These are phyloP conservation scores for Poa annua DNA, from an alignment of 176 grass and related monocot species.

Conservation along the genomic window DNA sequence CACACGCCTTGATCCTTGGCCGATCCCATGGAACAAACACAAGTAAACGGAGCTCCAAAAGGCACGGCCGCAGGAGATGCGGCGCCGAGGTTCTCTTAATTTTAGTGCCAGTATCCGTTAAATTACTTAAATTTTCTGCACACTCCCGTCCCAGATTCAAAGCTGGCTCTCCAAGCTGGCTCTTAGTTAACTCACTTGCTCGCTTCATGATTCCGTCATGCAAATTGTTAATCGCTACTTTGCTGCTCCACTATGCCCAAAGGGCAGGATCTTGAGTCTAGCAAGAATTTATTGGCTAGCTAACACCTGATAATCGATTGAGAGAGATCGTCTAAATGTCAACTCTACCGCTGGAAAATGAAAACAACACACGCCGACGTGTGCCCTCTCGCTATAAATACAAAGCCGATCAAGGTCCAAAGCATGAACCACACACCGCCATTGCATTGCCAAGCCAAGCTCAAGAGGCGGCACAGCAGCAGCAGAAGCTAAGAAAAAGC, in stretches of 20 bases:
- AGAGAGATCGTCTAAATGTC: neutral
- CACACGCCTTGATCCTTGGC: conserved; percentile 53
- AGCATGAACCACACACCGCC: neutral
- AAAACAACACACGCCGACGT: too few relatives aligned
- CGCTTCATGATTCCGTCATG: neutral
- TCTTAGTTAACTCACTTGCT: too few relatives aligned
- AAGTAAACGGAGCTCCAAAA: neutral
- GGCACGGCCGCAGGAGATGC: neutral
- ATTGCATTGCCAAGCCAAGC: neutral
- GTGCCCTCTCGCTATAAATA: neutral
- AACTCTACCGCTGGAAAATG: neutral
- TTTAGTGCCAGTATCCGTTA: neutral
- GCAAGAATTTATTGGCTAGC: neutral
- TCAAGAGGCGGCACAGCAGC: neutral
- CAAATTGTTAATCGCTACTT: neutral
- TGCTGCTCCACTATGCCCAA: neutral
- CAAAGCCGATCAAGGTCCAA: neutral
- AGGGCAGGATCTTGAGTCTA: neutral
- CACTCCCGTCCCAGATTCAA: neutral
- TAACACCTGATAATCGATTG: neutral
- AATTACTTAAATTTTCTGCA: neutral
- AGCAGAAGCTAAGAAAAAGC: neutral
- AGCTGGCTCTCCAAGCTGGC: neutral
- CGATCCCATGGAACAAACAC: conserved; percentile 38
- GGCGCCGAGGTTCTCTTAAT: conserved; percentile 35